Base-by-base conservation (phyloP, 2,329 filamentous ascomycete genomes). In the Dactylonectria macrodidyma region DNA sequence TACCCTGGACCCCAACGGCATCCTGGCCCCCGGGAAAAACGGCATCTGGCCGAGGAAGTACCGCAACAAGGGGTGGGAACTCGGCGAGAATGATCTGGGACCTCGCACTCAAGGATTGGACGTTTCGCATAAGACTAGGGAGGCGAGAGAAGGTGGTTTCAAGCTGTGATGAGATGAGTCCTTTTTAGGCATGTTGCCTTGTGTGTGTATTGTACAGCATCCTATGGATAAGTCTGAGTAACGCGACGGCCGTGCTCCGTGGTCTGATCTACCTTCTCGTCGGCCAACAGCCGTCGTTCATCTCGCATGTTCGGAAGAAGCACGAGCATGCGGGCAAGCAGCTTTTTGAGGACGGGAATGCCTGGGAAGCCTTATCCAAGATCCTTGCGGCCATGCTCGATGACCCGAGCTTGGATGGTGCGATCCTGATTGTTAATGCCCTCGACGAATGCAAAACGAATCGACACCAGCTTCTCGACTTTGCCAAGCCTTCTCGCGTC, bases 21-120 rank as follows among this genome's bases (percentile, higher is more conserved):
- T 73, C 10, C 34, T 73, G 2, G 68, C 71, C 1, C 71, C 71
- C 0, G 70, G 70, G 0, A 73, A 67, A 36, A 71, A 69, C 22
- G 70, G 71, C 0, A 68, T 73, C 3, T 73, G 71, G 71, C 70
- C 69, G 0, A 48, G 10, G 24, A 47, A 47, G 0, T 71, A 71
- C 47, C 47, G 47, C 22, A 50, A 50, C 47, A 50, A 50, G 47
- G 24, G 47, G 11, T 50, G 47, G 47, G 47, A 50, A 4, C 47
- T 50, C 47, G 47, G 47, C 8, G 47, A 50, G 47, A 33, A 50
- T 14, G 47, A 50, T 14, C 4, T 30, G 30, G 47, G 24, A 50
- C 4, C 12, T 50, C 47, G 47, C 3, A 50, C 47, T 11, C 47
- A 50, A 50, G 47, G 24, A 3, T n/a, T 50, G 24, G 47, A 50